Evolutionary conservation across 352 stramenopile species (phyloP), one percentile per base, ranked within the genome.

Genomic region (Globisporangium radiosum): DNA sequence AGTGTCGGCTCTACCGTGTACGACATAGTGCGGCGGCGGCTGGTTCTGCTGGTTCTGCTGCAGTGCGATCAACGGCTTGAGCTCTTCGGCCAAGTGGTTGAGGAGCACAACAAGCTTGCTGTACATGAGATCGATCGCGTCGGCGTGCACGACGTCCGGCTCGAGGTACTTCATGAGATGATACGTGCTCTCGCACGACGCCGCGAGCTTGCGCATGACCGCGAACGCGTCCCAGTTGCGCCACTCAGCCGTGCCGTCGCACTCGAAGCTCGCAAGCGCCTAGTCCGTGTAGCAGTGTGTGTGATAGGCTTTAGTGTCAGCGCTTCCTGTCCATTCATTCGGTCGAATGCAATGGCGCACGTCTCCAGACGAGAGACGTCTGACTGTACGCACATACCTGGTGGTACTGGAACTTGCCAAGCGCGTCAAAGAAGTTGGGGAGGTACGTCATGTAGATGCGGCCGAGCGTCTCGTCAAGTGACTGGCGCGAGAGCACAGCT

Each of bases 181-280:
- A 48, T 88, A 88, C 66, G 78, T 86, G 74, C 76, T 88, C 57
- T 88, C 78, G 61, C 78, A 87, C 6, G 78, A 85, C n/a, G 78
- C 72, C 3, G 64, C 65, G 7, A 88, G 70, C 59, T 76, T 81
- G 38, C 81, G 57, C 72, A 84, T 85, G 54, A 86, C 63, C 51
- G 67, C 65, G 40, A 86, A 75, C 3, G 72, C 75, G 15, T 71
- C 56, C 76, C 72, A 88, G 47, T 69, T 61, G 47, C 71, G 75
- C 78, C 78, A 88, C 45, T 69, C 68, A 14, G 43, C 74, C 49
- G 73, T 60, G 25, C 71, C 69, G 10, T 77, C 69, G 5, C 70
- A 61, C n/a, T 83, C 72, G 45, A 84, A 51, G 47, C 67, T 68
- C 54, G 65, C 37, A 52, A 84, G 45, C 36, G 76, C 76, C 75